Conservation (phyloP, 495 filamentous ascomycete species). For the Penicillium ochrochloron region DNA sequence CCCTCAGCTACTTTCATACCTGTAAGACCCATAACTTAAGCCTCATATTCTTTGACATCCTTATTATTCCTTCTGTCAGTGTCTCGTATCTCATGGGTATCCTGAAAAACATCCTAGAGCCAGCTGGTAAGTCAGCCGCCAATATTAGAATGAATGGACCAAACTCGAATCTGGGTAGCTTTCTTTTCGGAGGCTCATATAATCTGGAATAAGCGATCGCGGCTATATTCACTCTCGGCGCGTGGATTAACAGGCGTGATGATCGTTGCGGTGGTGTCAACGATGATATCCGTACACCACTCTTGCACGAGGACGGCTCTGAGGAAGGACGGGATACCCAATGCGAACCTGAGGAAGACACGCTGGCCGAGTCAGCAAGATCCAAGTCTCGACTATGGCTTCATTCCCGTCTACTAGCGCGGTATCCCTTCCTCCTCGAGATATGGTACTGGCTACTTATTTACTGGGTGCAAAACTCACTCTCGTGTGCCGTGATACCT, state of each 20-base stretch:
- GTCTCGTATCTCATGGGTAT: slow-evolving; percentile 19
- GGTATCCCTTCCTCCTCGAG: slow-evolving; percentile 58
- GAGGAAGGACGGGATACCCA: slow-evolving; percentile 4
- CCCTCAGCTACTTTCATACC: background rate
- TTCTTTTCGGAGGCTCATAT: background rate
- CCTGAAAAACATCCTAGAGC: slow-evolving; percentile 30
- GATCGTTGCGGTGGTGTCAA: slow-evolving; percentile 4
- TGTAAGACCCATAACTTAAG: background rate
- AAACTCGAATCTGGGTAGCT: background rate
- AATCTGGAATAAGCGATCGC: slow-evolving; percentile 26
- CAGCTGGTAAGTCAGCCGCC: slow-evolving; percentile 25
- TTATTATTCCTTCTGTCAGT: background rate
- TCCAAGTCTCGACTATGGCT: background rate
- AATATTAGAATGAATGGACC: background rate
- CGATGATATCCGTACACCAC: slow-evolving; percentile 14
- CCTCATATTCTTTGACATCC: background rate
- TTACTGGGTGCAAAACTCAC: slow-evolving; percentile 52
- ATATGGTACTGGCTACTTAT: slow-evolving; percentile 72
- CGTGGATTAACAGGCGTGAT: slow-evolving; percentile 28
- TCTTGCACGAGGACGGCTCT: slow-evolving; percentile 20
- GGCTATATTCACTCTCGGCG: slow-evolving; percentile 27
- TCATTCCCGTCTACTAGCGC: slow-evolving; percentile 42
- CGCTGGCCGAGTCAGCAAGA: background rate
- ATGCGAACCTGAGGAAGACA: background rate
- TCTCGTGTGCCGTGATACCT: background rate